phyloP scores from a whole-genome alignment of 805 yeast species.

The Pichia scutulata region DNA sequence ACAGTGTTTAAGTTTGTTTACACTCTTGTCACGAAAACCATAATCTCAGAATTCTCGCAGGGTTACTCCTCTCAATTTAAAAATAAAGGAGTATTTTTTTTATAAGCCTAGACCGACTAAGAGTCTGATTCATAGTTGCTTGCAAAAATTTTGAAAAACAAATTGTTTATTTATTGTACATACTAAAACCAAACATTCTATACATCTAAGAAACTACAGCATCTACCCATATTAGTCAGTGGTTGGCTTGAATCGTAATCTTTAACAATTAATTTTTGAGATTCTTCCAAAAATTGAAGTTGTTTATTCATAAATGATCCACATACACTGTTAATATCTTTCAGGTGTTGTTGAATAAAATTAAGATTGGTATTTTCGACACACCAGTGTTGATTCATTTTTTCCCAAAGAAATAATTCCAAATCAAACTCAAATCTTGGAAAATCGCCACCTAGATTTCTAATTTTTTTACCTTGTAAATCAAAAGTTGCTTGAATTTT shows the following conservation, averaged over 20 bases:
- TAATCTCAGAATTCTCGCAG: too few species aligned
- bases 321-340: constrained; percentile 9
- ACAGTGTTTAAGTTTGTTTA: too few species aligned
- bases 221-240: background rate
- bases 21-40: too few species aligned
- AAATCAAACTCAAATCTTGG: constrained; percentile 15
- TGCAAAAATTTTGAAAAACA: too few species aligned
- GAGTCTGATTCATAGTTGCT: too few species aligned
- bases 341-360: constrained; percentile 2
- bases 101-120: too few species aligned
- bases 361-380: constrained; percentile 6
- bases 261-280: background rate
- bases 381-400: constrained; percentile 16
- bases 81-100: too few species aligned
- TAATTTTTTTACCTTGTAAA: constrained; percentile 7
- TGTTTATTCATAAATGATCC: constrained; percentile 8
- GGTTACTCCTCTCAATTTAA: too few species aligned
- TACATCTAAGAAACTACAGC: background rate
- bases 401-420: constrained; percentile 18
- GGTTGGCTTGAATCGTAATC: background rate
- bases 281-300: constrained; percentile 8
- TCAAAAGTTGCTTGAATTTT: constrained; percentile 11
- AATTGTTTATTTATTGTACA: background rate
- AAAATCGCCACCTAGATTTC: constrained; percentile 19
- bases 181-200: too few species aligned